Percentiles rank a stretch among this genome's conserved stretches.
These are phyloP conservation scores for Maudiozyma serrabonitensis DNA, from an alignment of 805 yeast species.

Conservation along the genomic window DNA sequence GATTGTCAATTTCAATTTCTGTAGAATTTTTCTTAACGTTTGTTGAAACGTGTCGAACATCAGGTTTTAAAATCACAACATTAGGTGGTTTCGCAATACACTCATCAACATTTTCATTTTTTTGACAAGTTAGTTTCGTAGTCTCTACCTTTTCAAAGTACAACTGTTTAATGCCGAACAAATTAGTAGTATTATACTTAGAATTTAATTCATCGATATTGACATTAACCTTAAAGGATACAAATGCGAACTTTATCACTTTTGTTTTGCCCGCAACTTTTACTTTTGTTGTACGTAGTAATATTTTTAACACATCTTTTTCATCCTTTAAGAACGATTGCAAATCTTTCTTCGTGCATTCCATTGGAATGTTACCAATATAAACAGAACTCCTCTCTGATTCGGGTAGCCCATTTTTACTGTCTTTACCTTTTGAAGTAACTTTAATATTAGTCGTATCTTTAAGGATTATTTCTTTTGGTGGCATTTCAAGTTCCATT, in stretches of 20 bases:
- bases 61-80: too few relatives aligned
- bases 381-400: slow-evolving; percentile 5
- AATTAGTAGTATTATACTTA: slow-evolving; percentile 10
- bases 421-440: neutral
- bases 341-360: slow-evolving; percentile 15
- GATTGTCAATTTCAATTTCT: too few relatives aligned
- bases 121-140: too few relatives aligned
- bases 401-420: neutral
- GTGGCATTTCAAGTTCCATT: neutral
- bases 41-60: too few relatives aligned
- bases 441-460: neutral
- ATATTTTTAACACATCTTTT: slow-evolving; percentile 12
- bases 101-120: too few relatives aligned
- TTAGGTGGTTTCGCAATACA: too few relatives aligned
- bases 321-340: slow-evolving; percentile 15
- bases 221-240: slow-evolving; percentile 19
- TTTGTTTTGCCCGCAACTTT: slow-evolving; percentile 9
- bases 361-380: slow-evolving; percentile 18
- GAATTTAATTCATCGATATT: slow-evolving; percentile 20
- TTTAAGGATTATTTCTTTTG: neutral
- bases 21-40: too few relatives aligned
- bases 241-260: slow-evolving; percentile 20
- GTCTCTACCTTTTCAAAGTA: too few relatives aligned
- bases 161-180: too few relatives aligned
- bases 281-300: slow-evolving; percentile 11